Conservation (phyloP, 2,329 filamentous ascomycete genomes). For the Ophiostoma ips region DNA sequence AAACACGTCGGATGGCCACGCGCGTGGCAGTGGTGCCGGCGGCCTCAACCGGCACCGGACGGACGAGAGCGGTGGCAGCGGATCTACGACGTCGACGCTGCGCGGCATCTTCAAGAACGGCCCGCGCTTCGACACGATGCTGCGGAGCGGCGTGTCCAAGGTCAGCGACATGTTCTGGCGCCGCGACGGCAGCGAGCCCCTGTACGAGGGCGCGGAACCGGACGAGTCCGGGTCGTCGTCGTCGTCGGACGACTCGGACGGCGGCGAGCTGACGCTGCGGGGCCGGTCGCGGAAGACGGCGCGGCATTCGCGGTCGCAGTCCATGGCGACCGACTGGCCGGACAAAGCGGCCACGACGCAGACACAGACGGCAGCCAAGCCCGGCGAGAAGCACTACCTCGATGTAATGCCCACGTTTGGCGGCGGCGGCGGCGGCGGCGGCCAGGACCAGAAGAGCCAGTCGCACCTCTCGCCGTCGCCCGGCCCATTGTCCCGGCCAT, state of each 20-base stretch:
- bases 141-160: constrained; percentile 45
- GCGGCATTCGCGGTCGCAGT: constrained; percentile 19
- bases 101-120: constrained; percentile 23
- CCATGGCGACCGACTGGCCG: not conserved
- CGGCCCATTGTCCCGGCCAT: constrained; percentile 18
- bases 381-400: constrained; percentile 30
- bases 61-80: constrained; percentile 1
- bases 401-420: constrained; percentile 38
- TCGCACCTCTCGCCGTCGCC: not conserved
- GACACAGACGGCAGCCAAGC: not conserved
- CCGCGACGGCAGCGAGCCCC: constrained; percentile 26
- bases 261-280: constrained; percentile 24
- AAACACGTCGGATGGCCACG: constrained; percentile 31
- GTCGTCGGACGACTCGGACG: constrained; percentile 32
- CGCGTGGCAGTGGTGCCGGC: constrained; percentile 21
- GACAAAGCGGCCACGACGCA: no score
- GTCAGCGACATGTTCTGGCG: constrained; percentile 44
- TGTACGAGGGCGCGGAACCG: not conserved
- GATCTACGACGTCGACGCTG: not conserved
- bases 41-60: not conserved
- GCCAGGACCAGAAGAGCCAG: constrained; percentile 10
- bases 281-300: constrained; percentile 25
- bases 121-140: constrained; percentile 56
- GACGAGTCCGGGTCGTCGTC: constrained; percentile 17
- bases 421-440: no score